phyloP scores from a whole-genome alignment of 805 yeast species.

The Wickerhamomyces chambardii region DNA sequence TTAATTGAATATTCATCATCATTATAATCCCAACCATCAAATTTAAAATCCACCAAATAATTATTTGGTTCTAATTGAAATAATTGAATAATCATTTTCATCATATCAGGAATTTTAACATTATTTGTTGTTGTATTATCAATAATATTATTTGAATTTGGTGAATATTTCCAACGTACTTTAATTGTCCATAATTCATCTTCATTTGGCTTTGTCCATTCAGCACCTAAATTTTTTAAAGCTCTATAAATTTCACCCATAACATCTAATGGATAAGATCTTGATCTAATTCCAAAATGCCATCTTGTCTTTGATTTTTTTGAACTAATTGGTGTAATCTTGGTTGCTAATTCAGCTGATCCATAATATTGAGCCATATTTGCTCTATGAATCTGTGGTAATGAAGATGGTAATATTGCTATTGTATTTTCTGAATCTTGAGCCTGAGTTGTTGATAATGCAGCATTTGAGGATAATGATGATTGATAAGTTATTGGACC shows the following conservation, averaged over 20 bases:
- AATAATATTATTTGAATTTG: constrained; percentile 19
- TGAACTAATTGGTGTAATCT: constrained; percentile 46
- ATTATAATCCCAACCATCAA: constrained; percentile 88
- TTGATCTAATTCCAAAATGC: constrained; percentile 96
- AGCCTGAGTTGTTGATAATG: constrained; percentile 17
- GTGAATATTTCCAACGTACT: constrained; percentile 84
- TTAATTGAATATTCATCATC: constrained; percentile 13
- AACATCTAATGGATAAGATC: constrained; percentile 94
- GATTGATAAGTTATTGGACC: constrained; percentile 24
- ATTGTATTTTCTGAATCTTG: constrained; percentile 56
- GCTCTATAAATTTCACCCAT: constrained; percentile 98
- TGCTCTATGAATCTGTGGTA: constrained; percentile 92
- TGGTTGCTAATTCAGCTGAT: constrained; percentile 35
- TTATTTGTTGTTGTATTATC: too few relatives aligned
- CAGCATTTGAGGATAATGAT: too few relatives aligned
- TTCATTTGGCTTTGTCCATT: constrained; percentile 93
- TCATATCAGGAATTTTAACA: constrained; percentile 55
- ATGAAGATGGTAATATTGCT: constrained; percentile 86
- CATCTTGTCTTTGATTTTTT: constrained; percentile 92
- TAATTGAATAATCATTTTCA: constrained; percentile 96
- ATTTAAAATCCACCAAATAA: constrained; percentile 92
- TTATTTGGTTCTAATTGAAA: constrained; percentile 95
- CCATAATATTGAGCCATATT: constrained; percentile 62
- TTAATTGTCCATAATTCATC: constrained; percentile 95
- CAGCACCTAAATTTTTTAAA: constrained; percentile 87